Base-by-base conservation (phyloP, 208 protist genomes). In the Acanthamoeba castellanii region DNA sequence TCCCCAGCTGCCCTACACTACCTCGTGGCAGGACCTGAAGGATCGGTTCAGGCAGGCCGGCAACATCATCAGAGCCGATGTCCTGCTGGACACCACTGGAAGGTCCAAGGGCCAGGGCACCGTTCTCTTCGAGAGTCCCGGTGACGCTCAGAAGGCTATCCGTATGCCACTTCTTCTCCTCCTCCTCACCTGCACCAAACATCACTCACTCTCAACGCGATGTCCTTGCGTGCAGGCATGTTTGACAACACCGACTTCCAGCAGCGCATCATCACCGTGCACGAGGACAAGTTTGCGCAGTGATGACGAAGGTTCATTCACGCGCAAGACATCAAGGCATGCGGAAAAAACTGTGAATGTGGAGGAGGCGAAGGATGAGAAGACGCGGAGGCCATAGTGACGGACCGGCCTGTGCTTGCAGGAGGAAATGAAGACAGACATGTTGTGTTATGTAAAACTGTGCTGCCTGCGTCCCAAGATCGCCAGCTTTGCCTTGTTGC, bases 21-120 rank as follows among this genome's bases (percentile, higher is more conserved):
- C 85, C 27, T 92, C 85, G 8, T 92, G 85, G 85, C 85, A 92
- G 55, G 85, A 92, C 34, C 85, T 92, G 57, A 92, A 92, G 85
- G 85, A 92, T 47, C 50, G 14, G 13, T 92, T 92, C 85, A 37
- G 85, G n/a, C 37, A 66, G 20, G n/a, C 30, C 61, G 85, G 85
- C 45, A 72, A 92, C 37, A 32, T 92, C 57, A 42, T 74, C 57
- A 64, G 85, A 25, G 85, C 85, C 42, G 85, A 92, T 45, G 55
- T 92, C 59, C n/a, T 92, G 16, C 20, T 68, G 3, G 85, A 72
- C 32, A 45, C 34, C 59, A 52, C 30, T 9, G 85, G 85, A 4
- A 37, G 85, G 3, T 52, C 85, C 18, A 64, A 72, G 50, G 85
- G 85, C 85, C 59, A 74, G 37, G 85, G 85, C 45, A 92, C 34